Evolutionary conservation across 176 grass and related monocot species (phyloP), one percentile per base, ranked within the genome.

Genomic region (Tuctoria greenei): DNA sequence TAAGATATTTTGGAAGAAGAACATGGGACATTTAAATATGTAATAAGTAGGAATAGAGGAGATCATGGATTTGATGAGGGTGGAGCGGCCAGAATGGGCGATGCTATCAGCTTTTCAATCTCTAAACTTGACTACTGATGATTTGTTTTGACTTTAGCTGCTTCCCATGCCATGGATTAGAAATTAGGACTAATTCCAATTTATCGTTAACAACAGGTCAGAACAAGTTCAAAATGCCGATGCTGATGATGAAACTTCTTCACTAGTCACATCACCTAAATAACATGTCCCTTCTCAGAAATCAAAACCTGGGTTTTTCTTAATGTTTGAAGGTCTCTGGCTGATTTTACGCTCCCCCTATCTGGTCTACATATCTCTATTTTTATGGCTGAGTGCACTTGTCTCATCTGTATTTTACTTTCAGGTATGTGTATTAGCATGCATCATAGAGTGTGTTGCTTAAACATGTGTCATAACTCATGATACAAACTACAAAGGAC

Each of bases 301-400:
- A 23, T 27, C 71, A 12, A 90, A 75, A 63, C 76, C 86, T 67
- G 83, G 73, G 25, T n/a, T 86, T 72, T 93, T 86, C 59, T 25
- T 88, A 27, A 79, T 98, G 88, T 93, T 98, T 73, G 95, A 98
- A 88, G 91, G 95, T 80, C 73, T 97, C 56, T 93, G 84, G 91
- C 64, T 97, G 43, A 97, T 97, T 27, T 27, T 89, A 15, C 86
- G 64, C 12, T 93, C 95, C 15, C 56, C 81, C 50, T 93, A 97
- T 64, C 91, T 93, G 15, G 77, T 91, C n/a, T 91, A 75, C 70
- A 88, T 93, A 56, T 87, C 94, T 73, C 58, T 93, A 26, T 93
- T 93, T 86, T 64, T 97, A 15, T 97, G 88, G 86, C 50, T 97
- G n/a, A 90, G 91, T 78, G 95, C 95, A 80, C 84, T 92, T 67